phyloP scores from a whole-genome alignment of 352 stramenopile genomes.

The Phytopythium chamaehyphon region DNA sequence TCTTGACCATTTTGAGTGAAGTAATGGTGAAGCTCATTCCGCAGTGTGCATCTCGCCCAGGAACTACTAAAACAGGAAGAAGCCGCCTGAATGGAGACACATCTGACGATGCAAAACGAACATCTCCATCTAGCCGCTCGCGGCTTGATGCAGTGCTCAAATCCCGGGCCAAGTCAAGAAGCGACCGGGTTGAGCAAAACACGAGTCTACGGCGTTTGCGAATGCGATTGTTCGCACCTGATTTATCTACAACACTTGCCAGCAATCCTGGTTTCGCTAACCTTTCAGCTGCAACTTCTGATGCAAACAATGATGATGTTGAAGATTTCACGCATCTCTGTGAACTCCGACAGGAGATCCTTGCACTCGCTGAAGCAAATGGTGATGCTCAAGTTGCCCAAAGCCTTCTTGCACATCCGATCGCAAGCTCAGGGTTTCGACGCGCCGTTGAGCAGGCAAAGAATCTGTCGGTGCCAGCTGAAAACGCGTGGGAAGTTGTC shows the following conservation, averaged over 20 bases:
- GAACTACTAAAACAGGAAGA: constrained; percentile 2
- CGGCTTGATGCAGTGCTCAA: neutral
- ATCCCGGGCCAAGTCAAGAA: constrained; percentile 8
- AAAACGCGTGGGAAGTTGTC: constrained; percentile 37
- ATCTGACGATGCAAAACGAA: neutral
- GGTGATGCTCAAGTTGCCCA: constrained; percentile 37
- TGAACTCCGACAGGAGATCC: constrained; percentile 21
- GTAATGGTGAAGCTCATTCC: constrained; percentile 33
- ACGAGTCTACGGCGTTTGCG: constrained; percentile 25
- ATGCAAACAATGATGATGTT: constrained; percentile 9
- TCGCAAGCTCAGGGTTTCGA: constrained; percentile 26
- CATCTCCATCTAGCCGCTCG: neutral
- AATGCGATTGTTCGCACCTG: constrained; percentile 39
- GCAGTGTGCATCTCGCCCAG: neutral
- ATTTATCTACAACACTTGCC: constrained; percentile 1
- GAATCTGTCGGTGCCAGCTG: constrained; percentile 25
- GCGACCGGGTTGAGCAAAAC: constrained; percentile 30
- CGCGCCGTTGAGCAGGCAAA: constrained; percentile 38
- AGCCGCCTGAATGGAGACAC: neutral
- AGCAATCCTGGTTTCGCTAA: neutral
- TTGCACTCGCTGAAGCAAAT: constrained; percentile 51
- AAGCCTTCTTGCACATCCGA: constrained; percentile 26
- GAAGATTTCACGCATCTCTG: neutral
- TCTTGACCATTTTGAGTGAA: constrained; percentile 26
- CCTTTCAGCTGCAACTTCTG: neutral